A percentile compares a stretch with the other conserved stretches of the same genome.
These are phyloP conservation scores for Jacaranda copaia DNA, from an alignment of 257 asterid genomes.

Conservation along the genomic window DNA sequence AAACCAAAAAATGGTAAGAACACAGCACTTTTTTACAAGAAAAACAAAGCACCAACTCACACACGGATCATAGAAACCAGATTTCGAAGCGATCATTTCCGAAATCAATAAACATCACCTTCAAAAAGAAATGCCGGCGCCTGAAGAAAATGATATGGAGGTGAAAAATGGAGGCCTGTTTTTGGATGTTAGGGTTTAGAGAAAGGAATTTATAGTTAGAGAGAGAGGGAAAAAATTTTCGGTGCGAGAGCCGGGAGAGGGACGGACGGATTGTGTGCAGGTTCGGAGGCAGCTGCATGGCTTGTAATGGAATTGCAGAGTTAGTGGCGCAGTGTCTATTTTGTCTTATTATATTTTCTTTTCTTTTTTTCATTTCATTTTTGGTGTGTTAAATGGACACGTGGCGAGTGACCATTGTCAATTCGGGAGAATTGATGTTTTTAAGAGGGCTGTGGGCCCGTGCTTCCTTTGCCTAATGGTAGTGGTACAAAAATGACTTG, in stretches of 20 bases:
- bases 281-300: slow-evolving; percentile 31
- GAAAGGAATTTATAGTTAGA: too few relatives aligned
- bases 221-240: not conserved
- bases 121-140: not conserved
- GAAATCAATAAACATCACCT: not conserved
- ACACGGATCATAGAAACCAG: not conserved
- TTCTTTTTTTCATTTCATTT: too few relatives aligned
- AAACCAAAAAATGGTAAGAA: not conserved
- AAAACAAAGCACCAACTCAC: slow-evolving; percentile 7
- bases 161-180: not conserved
- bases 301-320: not conserved
- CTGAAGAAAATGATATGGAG: not conserved
- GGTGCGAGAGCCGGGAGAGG: slow-evolving; percentile 21
- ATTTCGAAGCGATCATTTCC: not conserved
- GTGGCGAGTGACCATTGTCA: slow-evolving; percentile 24
- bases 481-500: too few relatives aligned
- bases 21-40: not conserved
- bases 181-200: not conserved
- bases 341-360: not conserved
- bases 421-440: not conserved
- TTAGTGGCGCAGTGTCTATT: not conserved
- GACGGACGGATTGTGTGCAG: not conserved
- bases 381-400: not conserved
- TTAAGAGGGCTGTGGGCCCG: not conserved
- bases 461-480: not conserved